Percentiles rank a stretch among this genome's conserved stretches.
These are phyloP conservation scores for Stentor roeselii DNA, from an alignment of 73 alveolate genomes.

Conservation along the genomic window DNA sequence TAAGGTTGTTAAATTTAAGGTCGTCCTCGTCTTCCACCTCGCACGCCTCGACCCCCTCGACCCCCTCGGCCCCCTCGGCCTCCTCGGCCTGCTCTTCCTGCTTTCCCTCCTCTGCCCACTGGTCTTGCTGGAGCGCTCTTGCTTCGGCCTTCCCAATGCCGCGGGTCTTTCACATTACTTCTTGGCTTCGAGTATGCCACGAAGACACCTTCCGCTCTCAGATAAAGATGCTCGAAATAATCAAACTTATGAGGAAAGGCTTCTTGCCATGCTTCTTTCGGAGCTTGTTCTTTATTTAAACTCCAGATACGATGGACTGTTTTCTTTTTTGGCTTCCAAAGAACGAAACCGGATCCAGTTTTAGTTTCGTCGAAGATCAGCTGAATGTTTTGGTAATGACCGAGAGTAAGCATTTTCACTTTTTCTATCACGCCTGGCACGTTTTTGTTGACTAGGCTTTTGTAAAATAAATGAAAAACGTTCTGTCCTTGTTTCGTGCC, in stretches of 20 bases:
- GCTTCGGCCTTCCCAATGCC: not conserved
- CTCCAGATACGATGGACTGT: not conserved
- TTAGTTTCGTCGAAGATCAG: not conserved
- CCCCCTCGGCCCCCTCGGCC: not conserved
- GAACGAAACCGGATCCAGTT: not conserved
- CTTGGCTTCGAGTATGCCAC: conserved; percentile 24
- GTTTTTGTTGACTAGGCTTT: not conserved
- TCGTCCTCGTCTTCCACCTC: not conserved
- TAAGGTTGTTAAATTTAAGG: not conserved
- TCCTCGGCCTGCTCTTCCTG: not conserved
- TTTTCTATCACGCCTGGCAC: not conserved
- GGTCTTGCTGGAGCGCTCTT: not conserved
- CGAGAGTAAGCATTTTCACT: conserved; percentile 4
- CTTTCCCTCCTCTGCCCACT: not conserved
- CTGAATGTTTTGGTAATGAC: not conserved
- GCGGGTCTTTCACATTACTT: not conserved
- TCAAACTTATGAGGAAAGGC: conserved; percentile 18
- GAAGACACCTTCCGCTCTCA: not conserved
- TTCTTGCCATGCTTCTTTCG: conserved; percentile 12
- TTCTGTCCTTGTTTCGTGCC: not conserved
- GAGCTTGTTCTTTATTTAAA: not conserved
- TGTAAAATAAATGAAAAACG: not conserved
- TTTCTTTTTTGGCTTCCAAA: conserved; percentile 17
- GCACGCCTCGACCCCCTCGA: not conserved
- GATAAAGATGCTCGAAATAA: not conserved